Percentiles rank a stretch among this genome's conserved stretches.
Conservation (phyloP, 345 rosid genomes). For the Stellera chamaejasme region DNA sequence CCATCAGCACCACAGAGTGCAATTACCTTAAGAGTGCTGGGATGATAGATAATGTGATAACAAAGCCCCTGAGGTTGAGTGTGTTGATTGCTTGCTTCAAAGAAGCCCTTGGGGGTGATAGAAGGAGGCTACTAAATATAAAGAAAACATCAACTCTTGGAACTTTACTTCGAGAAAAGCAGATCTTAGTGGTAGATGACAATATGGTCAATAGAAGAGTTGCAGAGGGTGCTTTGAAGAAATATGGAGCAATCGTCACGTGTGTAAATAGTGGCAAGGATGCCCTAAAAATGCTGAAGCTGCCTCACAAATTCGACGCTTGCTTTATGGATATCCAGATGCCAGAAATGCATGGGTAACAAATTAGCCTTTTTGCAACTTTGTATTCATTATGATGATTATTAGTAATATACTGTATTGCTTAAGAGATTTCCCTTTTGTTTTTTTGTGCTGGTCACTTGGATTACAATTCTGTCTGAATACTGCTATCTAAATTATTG, state of each 20-base stretch:
- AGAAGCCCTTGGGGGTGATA: slow-evolving; percentile 56
- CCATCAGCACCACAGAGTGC: slow-evolving; percentile 29
- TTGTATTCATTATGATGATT: not conserved
- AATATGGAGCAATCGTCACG: slow-evolving; percentile 70
- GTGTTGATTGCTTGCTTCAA: slow-evolving; percentile 59
- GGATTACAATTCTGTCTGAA: not conserved
- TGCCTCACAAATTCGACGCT: slow-evolving; percentile 77
- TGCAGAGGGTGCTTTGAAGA: slow-evolving; percentile 83
- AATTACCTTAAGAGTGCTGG: slow-evolving; percentile 46
- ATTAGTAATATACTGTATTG: no score
- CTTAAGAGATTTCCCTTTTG: not conserved
- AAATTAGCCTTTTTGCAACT: slow-evolving; percentile 3
- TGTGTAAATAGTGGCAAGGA: slow-evolving; percentile 75
- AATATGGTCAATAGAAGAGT: slow-evolving; percentile 82
- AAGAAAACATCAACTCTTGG: slow-evolving; percentile 42
- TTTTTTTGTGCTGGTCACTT: not conserved
- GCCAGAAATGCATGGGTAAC: slow-evolving; percentile 98
- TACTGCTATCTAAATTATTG: slow-evolving; percentile 9
- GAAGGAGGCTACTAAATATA: slow-evolving; percentile 35
- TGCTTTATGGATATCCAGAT: slow-evolving; percentile 98
- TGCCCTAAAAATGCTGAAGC: slow-evolving; percentile 60
- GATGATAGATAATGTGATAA: slow-evolving; percentile 43
- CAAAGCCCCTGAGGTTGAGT: slow-evolving; percentile 70
- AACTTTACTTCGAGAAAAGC: slow-evolving; percentile 46
- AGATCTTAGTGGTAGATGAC: slow-evolving; percentile 88